These are phyloP conservation scores for Geopyxis carbonaria DNA, from an alignment of 495 filamentous ascomycete species.

Conservation along the genomic window DNA sequence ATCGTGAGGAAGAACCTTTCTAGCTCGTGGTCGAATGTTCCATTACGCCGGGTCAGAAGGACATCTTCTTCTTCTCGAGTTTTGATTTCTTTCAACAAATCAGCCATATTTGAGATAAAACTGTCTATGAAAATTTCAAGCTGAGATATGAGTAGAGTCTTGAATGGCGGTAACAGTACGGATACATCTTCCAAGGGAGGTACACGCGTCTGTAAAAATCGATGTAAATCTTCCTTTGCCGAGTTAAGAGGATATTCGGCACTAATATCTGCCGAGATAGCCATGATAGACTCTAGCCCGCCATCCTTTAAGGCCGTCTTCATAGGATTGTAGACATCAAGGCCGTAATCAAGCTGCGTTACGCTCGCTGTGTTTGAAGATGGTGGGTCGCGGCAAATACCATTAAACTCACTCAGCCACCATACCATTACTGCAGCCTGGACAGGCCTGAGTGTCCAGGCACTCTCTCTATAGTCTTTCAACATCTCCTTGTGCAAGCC, in stretches of 20 bases:
- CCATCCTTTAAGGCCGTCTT: slow-evolving; percentile 64
- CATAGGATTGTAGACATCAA: slow-evolving; percentile 23
- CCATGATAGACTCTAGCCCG: slow-evolving; percentile 78
- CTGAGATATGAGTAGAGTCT: slow-evolving; percentile 52
- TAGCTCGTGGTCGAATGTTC: slow-evolving; percentile 63
- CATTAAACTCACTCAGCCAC: slow-evolving; percentile 89
- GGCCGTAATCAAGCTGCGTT: slow-evolving; percentile 35
- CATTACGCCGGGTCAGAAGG: slow-evolving; percentile 46
- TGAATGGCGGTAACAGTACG: slow-evolving; percentile 46
- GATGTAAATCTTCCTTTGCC: slow-evolving; percentile 44
- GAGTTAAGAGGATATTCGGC: slow-evolving; percentile 28
- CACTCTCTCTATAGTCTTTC: slow-evolving; percentile 41
- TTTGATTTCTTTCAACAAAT: slow-evolving; percentile 70
- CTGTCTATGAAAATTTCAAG: slow-evolving; percentile 75
- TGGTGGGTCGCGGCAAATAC: slow-evolving; percentile 60
- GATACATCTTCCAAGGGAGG: slow-evolving; percentile 45
- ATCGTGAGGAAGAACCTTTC: slow-evolving; percentile 87
- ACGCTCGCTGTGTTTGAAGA: slow-evolving; percentile 40
- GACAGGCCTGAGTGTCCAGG: slow-evolving; percentile 53
- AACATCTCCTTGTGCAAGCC: slow-evolving; percentile 50
- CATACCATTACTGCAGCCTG: slow-evolving; percentile 56
- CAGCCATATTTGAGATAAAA: slow-evolving; percentile 86
- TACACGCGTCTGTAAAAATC: slow-evolving; percentile 62
- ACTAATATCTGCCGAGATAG: slow-evolving; percentile 61
- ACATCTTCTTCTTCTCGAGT: slow-evolving; percentile 78